Percentiles rank a stretch among this genome's conserved stretches.
These are phyloP conservation scores for Stipa capillata DNA, from an alignment of 176 grass and related monocot species.

Conservation along the genomic window DNA sequence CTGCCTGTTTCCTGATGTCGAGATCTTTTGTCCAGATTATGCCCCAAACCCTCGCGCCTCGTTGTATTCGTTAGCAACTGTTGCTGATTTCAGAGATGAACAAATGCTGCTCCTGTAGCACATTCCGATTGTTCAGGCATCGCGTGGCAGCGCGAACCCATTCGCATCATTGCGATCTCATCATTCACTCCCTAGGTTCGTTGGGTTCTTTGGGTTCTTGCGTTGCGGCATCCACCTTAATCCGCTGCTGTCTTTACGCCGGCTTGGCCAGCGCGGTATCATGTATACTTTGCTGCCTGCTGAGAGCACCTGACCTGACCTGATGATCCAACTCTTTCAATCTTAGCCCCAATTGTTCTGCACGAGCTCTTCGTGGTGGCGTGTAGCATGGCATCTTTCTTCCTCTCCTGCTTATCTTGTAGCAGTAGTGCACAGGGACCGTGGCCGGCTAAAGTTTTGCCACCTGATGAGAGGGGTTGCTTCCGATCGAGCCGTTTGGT, in stretches of 20 bases:
- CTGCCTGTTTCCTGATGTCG: neutral
- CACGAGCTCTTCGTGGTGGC: neutral
- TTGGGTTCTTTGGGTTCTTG: neutral
- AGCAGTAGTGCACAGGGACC: neutral
- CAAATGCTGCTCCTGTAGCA: slow-evolving; percentile 6
- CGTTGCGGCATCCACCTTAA: too few relatives aligned
- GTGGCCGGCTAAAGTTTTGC: slow-evolving; percentile 11
- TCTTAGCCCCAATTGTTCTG: neutral
- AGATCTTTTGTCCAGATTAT: neutral
- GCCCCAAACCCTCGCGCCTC: neutral
- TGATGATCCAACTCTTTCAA: too few relatives aligned
- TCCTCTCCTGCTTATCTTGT: neutral
- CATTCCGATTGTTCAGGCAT: neutral
- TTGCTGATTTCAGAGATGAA: neutral
- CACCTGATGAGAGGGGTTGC: neutral
- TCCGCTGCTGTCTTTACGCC: too few relatives aligned
- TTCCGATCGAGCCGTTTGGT: neutral
- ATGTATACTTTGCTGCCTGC: neutral
- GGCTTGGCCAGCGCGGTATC: neutral
- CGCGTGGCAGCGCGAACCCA: neutral
- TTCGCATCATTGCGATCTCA: neutral
- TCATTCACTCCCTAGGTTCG: neutral
- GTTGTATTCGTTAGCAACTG: neutral
- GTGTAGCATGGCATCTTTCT: neutral
- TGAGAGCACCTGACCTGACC: neutral